phyloP scores from a whole-genome alignment of 2,329 filamentous ascomycete genomes.

The Fusarium chlamydosporum region DNA sequence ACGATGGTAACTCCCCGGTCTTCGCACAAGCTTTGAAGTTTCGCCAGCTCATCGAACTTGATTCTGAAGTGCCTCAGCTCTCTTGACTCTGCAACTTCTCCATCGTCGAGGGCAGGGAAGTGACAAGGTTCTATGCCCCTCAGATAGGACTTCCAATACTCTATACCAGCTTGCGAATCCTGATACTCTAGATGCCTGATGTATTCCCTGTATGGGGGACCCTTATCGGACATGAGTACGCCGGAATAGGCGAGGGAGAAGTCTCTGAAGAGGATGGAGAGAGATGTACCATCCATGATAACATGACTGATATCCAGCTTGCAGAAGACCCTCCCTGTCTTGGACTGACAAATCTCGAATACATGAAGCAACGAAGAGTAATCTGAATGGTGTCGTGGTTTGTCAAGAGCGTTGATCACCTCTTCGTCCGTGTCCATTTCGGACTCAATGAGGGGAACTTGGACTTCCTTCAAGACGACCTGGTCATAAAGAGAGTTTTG shows the following conservation, averaged over 20 bases:
- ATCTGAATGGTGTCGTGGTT: constrained; percentile 19
- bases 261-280: constrained; percentile 44
- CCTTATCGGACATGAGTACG: not conserved
- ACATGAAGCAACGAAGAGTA: constrained; percentile 25
- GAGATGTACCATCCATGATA: constrained; percentile 44
- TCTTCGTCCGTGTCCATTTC: constrained; percentile 36
- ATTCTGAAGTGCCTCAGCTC: constrained; percentile 40
- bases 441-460: constrained; percentile 18
- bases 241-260: constrained; percentile 35
- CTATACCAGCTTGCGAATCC: constrained; percentile 8
- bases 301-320: constrained; percentile 44
- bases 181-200: constrained; percentile 31
- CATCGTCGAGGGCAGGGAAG: constrained; percentile 41
- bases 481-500: constrained; percentile 62
- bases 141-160: constrained; percentile 40
- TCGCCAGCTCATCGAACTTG: constrained; percentile 32
- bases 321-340: constrained; percentile 45
- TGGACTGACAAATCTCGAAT: constrained; percentile 41
- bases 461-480: constrained; percentile 56
- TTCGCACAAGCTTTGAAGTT: constrained; percentile 30
- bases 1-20: constrained; percentile 32
- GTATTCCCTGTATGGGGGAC: constrained; percentile 40
- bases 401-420: constrained; percentile 6
- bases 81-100: constrained; percentile 11
- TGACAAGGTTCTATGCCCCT: constrained; percentile 36